A percentile compares a stretch with the other conserved stretches of the same genome.
phyloP scores from a whole-genome alignment of 768 basidiomycete species.

The Trichaptum fuscoviolaceum region DNA sequence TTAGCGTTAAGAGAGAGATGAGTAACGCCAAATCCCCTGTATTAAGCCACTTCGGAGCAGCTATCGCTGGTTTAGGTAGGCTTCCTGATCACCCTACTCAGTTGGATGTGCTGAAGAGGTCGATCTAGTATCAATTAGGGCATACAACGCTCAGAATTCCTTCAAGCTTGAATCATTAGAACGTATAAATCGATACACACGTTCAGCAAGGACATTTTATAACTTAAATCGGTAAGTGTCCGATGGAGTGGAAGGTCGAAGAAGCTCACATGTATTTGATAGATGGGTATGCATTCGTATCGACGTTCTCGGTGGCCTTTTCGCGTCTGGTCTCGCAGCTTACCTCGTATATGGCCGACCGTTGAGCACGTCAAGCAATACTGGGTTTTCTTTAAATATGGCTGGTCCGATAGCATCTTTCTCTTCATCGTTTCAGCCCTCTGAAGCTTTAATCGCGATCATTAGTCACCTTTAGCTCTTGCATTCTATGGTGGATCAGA shows the following conservation, averaged over 20 bases:
- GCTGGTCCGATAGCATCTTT: conserved; percentile 25
- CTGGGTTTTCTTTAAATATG: conserved; percentile 36
- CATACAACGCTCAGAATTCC: conserved; percentile 46
- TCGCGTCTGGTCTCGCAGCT: conserved; percentile 43
- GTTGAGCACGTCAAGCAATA: conserved; percentile 34
- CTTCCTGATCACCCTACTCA: background rate
- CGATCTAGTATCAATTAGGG: conserved; percentile 39
- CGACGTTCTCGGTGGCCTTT: conserved; percentile 51
- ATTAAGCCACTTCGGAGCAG: conserved; percentile 46
- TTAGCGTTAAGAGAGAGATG: conserved; percentile 53
- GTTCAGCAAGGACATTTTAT: conserved; percentile 38
- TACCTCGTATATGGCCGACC: conserved; percentile 43
- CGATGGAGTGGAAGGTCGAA: background rate
- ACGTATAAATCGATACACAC: conserved; percentile 45
- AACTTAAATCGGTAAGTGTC: conserved; percentile 37
- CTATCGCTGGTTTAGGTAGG: conserved; percentile 44
- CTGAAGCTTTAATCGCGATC: background rate
- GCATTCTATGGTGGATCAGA: conserved; percentile 50
- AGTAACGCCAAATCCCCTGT: conserved; percentile 45
- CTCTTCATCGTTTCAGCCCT: background rate
- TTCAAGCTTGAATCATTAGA: conserved; percentile 37
- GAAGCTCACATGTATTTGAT: background rate
- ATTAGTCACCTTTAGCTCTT: conserved; percentile 46
- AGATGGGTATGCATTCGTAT: conserved; percentile 49
- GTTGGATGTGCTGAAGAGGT: background rate